These are phyloP conservation scores for Jasminum sambac DNA, from an alignment of 257 asterid species.

Conservation along the genomic window DNA sequence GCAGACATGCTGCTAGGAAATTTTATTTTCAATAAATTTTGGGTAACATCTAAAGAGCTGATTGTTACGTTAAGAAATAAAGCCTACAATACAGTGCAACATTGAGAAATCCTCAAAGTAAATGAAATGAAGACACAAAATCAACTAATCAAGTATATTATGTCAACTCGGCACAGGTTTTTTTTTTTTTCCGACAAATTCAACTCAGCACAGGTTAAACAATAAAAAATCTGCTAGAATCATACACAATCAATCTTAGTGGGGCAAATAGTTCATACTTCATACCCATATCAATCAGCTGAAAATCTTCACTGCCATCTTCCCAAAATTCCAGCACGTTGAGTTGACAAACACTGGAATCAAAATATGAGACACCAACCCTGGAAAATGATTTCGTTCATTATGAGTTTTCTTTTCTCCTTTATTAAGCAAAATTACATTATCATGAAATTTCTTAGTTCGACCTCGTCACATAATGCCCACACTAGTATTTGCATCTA, in stretches of 20 bases:
- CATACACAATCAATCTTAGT: background rate
- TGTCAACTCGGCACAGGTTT: background rate
- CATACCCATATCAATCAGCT: conserved; percentile 86
- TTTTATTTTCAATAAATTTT: conserved; percentile 23
- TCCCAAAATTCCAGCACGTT: conserved; percentile 90
- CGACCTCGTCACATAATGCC: conserved; percentile 9
- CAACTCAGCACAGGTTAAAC: background rate
- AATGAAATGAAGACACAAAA: background rate
- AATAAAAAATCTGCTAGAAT: background rate
- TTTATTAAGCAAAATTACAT: conserved; percentile 22
- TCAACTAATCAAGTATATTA: background rate
- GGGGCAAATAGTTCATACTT: conserved; percentile 39
- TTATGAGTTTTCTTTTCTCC: conserved; percentile 14
- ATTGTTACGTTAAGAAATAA: conserved; percentile 12
- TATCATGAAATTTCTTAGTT: conserved; percentile 12
- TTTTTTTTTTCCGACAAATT: no score
- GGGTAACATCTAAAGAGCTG: background rate
- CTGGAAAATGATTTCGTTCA: conserved; percentile 41
- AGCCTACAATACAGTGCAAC: background rate
- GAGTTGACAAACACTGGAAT: conserved; percentile 71
- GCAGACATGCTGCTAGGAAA: conserved; percentile 9
- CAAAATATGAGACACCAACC: conserved; percentile 88
- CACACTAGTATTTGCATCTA: background rate
- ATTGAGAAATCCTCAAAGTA: background rate
- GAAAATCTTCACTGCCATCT: conserved; percentile 66